Evolutionary conservation across 2,329 filamentous ascomycete species (phyloP), one percentile per base, ranked within the genome.

Genomic region (Tolypocladium amazonense): DNA sequence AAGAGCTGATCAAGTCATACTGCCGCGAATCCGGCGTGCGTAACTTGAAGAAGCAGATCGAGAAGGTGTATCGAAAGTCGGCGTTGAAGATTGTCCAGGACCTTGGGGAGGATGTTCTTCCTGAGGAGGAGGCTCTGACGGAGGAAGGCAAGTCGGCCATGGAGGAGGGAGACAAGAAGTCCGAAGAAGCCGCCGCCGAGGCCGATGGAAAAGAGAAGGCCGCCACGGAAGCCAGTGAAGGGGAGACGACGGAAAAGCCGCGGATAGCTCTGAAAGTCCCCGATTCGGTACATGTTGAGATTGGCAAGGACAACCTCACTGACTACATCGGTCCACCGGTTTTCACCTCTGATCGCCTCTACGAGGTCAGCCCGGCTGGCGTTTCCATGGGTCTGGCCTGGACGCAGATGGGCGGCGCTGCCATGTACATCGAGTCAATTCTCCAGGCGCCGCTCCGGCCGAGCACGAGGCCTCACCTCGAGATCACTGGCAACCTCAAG

Each of bases 11-110:
- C 79, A 97, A 97, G 77, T 96, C 91, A 30, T 99, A 99, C 78
- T 97, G 92, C 76, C 89, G 94, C 52, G 94, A 99, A 76, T 96
- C 92, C 52, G 94, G 94, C 67, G 95, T 99, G 11, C 88, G 94
- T 65, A 99, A 99, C 71, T 78, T 99, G 62, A 99, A 99, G 83
- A 97, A 99, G 79, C 93, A 97, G 73, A 99, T 99, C 63, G 94
- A 99, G 74, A 99, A 99, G 79, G 91, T 99, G 3, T 99, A 97
- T 76, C 87, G 94, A 61, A 99, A 99, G 76, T 92, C 93, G 18
- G 95, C 94, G 0, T 81, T 99, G 63, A 97, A 97, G 77, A 99
- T 99, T 65, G 93, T 99, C 15, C 89, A 93, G 71, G 92, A 97
- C 63, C 81, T 97, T 18, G 93, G 93, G 56, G 92, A 97, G 69